Evolutionary conservation across 2,329 filamentous ascomycete genomes (phyloP).

Genomic region (Aspergillus amoenus): DNA sequence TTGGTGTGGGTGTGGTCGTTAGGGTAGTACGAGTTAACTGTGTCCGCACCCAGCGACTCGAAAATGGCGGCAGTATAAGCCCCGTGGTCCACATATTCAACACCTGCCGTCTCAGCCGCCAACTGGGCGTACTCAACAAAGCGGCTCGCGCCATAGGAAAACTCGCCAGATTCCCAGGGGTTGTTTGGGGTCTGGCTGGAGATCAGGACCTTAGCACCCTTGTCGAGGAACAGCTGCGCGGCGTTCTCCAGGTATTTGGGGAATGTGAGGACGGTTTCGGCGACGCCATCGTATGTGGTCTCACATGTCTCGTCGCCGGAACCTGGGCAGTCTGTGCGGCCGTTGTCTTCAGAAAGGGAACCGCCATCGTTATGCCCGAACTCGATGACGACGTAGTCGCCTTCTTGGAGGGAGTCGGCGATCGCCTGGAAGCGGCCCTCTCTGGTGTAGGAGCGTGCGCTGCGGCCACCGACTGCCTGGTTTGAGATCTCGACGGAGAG

Average conservation of each 20-base stretch:
- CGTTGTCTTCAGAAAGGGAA: constrained; percentile 58
- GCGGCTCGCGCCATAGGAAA: constrained; percentile 47
- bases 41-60: constrained; percentile 48
- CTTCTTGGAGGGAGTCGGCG: constrained; percentile 51
- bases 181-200: constrained; percentile 63
- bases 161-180: constrained; percentile 59
- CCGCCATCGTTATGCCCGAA: constrained; percentile 74
- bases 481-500: constrained; percentile 56
- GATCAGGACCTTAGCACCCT: constrained; percentile 62
- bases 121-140: constrained; percentile 58
- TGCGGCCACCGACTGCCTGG: constrained; percentile 65
- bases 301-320: constrained; percentile 55
- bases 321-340: constrained; percentile 60
- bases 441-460: constrained; percentile 64
- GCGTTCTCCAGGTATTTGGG: constrained; percentile 61
- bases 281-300: constrained; percentile 51
- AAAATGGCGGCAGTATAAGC: constrained; percentile 57
- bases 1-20: constrained; percentile 65
- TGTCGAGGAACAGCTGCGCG: constrained; percentile 52
- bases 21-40: constrained; percentile 56
- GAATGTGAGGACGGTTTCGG: constrained; percentile 61
- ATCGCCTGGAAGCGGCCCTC: constrained; percentile 65
- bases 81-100: constrained; percentile 62
- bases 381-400: constrained; percentile 69
- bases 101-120: constrained; percentile 47